Base-by-base conservation (phyloP, 2,329 filamentous ascomycete species). In the Pyrenophora graminea region DNA sequence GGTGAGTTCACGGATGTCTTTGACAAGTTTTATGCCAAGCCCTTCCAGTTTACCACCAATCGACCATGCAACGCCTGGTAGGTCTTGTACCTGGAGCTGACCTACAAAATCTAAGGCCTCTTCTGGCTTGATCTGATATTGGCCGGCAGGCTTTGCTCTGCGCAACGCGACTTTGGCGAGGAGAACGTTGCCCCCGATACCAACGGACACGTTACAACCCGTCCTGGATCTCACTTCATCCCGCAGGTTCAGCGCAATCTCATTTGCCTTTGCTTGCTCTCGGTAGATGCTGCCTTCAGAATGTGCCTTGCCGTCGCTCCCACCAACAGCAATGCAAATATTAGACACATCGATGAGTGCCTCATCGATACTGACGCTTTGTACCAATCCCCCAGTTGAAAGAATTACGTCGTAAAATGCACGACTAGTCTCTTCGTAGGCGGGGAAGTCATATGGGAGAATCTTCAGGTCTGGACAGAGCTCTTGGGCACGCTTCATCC, bases 321-420 rank as follows among this genome's bases (percentile, higher is more conserved):
- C 85, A 9, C 84, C 82, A 12, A 81, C 81, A 10, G 80, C 77
- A 38, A 91, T 76, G 52, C 94, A 89, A 3, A 89, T 74, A 3
- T 78, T 77, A 3, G 90, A 94, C 30, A 92, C 82, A 71, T 99
- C 94, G 13, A 99, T 77, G 6, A 99, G 81, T 1, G 91, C 94
- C 74, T 99, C 95, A 61, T 99, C 95, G 39, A 99, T 89, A 67
- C 94, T 97, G 45, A 99, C 93, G 66, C 94, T 97, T 70, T 99
- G 94, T 0, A 97, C 91, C 15, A 90, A 75, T 1, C 91, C 93
- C 15, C 88, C 91, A 7, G 91, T 80, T 5, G 85, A 82, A 30
- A 97, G 75, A 9, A 99, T 90, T 1, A 87, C 85, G 54, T 90
- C 86, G 64, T 99, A 99, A 63, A 99, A 99, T 2, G 85, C 80